phyloP scores from a whole-genome alignment of 441 rosid genomes.

The Caryocar brasiliense region DNA sequence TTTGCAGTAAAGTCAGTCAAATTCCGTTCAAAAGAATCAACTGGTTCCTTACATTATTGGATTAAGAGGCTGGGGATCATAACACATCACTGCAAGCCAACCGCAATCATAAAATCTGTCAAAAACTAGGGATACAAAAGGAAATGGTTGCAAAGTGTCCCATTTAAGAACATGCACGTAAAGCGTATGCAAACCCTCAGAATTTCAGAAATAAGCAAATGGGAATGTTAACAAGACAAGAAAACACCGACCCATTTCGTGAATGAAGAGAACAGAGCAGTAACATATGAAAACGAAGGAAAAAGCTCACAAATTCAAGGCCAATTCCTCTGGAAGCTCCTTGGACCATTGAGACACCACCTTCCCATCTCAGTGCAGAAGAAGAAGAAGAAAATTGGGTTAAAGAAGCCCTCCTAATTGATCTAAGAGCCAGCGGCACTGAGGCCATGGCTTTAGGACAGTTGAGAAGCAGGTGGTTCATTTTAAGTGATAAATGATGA shows the following conservation, averaged over 20 bases:
- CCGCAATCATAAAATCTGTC: background rate
- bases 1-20: slow-evolving; percentile 3
- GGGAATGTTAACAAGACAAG: no score
- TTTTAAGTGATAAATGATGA: background rate
- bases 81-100: no score
- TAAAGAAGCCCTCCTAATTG: slow-evolving; percentile 17
- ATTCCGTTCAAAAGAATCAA: background rate
- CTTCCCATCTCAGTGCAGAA: slow-evolving; percentile 38
- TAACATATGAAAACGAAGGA: background rate
- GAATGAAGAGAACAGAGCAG: background rate
- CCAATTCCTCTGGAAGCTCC: slow-evolving; percentile 92
- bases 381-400: slow-evolving; percentile 24
- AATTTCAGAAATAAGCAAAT: no score
- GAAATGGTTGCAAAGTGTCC: background rate
- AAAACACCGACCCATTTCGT: no score
- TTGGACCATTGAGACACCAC: slow-evolving; percentile 79
- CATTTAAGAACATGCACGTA: no score
- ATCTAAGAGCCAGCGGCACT: slow-evolving; percentile 15
- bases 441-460: slow-evolving; percentile 9
- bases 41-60: background rate
- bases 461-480: slow-evolving; percentile 13
- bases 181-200: no score
- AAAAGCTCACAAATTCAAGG: slow-evolving; percentile 60
- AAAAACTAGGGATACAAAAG: background rate
- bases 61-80: no score